Base-by-base conservation (phyloP, 345 rosid species). In the Stellera chamaejasme region DNA sequence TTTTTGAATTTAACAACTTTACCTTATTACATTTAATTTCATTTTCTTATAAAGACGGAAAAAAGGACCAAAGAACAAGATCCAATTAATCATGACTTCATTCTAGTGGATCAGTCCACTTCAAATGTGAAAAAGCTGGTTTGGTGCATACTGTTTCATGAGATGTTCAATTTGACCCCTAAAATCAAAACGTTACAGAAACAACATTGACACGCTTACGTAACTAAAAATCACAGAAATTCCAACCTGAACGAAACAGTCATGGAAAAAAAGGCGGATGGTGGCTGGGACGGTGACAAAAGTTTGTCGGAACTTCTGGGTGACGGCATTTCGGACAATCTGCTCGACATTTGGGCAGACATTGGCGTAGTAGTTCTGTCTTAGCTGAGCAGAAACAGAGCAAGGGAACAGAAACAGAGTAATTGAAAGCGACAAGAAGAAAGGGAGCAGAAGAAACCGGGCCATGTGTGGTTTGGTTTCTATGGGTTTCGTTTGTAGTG, bases 211-310 rank as follows among this genome's bases (percentile, higher is more conserved):
- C 23, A 19, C 23, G 23, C 23, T 19, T 0, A 19, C 23, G 1
- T 19, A 19, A 19, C 23, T 19, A 19, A 19, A 19, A 19, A 19
- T 19, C 23, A 32, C 39, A 32, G 39, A 32, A 32, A 32, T 60
- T 13, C 10, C 43, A 64, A 79, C 96, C 75, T 85, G 72, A 36
- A 88, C 88, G 52, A 85, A 77, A 72, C 96, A 88, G 52, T 87
- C 96, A 25, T 87, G 96, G 83, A 87, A 84, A 76, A 87, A 87
- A 70, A 87, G 81, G 12, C 96, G 96, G 56, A 88, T 71, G n/a
- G 93, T 85, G 23, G 77, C 90, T 1, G 96, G 96, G 55, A 79
- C 70, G 0, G 93, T 81, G 59, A 83, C 86, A 53, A 82, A 85
- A 2, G 96, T 88, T 57, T 85, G 81, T 26, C 39, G 50, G 60